Percentiles rank a stretch among this genome's conserved stretches.
These are phyloP conservation scores for Fusarium sp. DNA, from an alignment of 2,329 filamentous ascomycete species.

Conservation along the genomic window DNA sequence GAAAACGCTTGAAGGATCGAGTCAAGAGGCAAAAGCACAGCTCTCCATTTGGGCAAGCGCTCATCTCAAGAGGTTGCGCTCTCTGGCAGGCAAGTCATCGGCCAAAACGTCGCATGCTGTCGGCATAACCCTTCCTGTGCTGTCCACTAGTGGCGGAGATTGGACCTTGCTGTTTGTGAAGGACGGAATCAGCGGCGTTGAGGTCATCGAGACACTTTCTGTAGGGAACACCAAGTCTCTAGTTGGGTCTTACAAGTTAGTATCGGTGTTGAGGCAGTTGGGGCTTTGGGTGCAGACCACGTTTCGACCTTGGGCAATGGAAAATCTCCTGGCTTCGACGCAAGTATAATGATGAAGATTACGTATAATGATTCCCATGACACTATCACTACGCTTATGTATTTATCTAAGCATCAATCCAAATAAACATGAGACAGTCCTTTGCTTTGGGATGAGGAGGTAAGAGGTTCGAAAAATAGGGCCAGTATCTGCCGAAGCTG, in stretches of 20 bases:
- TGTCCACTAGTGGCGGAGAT: background rate
- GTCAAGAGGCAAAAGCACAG: background rate
- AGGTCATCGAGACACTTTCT: background rate
- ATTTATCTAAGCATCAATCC: background rate
- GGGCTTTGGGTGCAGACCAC: background rate
- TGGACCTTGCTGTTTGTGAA: background rate
- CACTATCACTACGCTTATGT: background rate
- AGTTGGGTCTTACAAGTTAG: background rate
- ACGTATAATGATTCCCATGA: background rate
- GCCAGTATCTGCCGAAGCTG: no score
- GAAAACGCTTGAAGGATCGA: background rate
- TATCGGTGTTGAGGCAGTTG: background rate
- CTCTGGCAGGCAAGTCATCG: background rate
- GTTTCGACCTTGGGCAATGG: background rate
- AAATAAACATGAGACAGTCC: background rate
- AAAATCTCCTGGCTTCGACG: background rate
- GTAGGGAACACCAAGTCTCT: background rate
- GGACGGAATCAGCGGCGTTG: background rate
- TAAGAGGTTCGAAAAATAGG: no score
- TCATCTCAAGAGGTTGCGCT: background rate
- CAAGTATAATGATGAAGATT: background rate
- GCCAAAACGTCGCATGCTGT: background rate
- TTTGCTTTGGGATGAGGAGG: background rate
- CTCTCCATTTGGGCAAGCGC: background rate
- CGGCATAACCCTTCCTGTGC: background rate